phyloP scores from a whole-genome alignment of 495 filamentous ascomycete species.

The Aspergillus saccharolyticus region DNA sequence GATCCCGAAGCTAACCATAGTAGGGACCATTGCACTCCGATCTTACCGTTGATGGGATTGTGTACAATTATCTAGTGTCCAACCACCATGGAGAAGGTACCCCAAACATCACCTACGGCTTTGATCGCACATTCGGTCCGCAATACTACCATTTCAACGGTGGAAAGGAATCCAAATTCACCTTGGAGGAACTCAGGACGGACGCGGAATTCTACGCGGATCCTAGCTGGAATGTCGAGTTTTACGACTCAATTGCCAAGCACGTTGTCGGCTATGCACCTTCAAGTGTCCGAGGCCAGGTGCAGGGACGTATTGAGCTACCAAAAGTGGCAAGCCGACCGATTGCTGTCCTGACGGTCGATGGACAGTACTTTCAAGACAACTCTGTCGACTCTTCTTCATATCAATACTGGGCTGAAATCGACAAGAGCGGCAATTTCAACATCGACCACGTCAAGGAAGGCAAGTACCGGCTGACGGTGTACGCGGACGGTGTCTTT shows the following conservation, averaged over 20 bases:
- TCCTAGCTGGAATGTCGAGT: slow-evolving; percentile 47
- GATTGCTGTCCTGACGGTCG: slow-evolving; percentile 48
- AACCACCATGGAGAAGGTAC: slow-evolving; percentile 54
- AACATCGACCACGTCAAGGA: slow-evolving; percentile 44
- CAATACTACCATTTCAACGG: slow-evolving; percentile 56
- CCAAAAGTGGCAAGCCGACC: slow-evolving; percentile 40
- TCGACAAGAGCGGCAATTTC: slow-evolving; percentile 41
- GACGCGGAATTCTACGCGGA: slow-evolving; percentile 44
- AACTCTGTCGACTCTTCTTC: slow-evolving; percentile 44
- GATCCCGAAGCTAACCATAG: slow-evolving; percentile 6
- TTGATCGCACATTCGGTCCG: slow-evolving; percentile 53
- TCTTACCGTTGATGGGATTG: slow-evolving; percentile 52
- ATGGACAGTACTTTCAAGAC: slow-evolving; percentile 52
- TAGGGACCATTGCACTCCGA: slow-evolving; percentile 52
- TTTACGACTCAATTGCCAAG: slow-evolving; percentile 53
- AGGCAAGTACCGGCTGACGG: slow-evolving; percentile 50
- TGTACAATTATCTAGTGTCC: slow-evolving; percentile 50
- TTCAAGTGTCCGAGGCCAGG: slow-evolving; percentile 36
- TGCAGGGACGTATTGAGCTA: slow-evolving; percentile 40
- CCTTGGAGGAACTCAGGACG: slow-evolving; percentile 36
- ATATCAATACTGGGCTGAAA: slow-evolving; percentile 55
- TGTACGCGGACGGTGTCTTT: slow-evolving; percentile 54
- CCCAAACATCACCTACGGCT: slow-evolving; percentile 55
- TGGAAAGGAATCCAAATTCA: slow-evolving; percentile 30
- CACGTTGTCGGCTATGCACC: slow-evolving; percentile 50